Conservation (phyloP, 768 basidiomycete genomes). For the Hirschioporus abietinus region DNA sequence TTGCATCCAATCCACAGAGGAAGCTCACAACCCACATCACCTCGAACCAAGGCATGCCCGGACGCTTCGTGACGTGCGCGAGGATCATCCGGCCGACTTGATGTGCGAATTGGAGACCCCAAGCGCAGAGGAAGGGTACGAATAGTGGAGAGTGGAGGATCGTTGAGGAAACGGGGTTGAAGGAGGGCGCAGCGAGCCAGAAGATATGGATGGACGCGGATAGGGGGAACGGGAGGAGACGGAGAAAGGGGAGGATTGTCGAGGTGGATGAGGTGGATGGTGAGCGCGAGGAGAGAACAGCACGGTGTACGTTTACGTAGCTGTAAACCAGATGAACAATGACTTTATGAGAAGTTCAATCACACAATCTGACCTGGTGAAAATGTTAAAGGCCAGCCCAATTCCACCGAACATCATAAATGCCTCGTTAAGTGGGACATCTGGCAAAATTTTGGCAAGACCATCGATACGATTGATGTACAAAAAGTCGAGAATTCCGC, state of each 20-base stretch:
- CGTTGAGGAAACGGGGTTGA: slow-evolving; percentile 40
- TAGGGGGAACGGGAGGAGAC: slow-evolving; percentile 75
- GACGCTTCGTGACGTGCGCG: slow-evolving; percentile 79
- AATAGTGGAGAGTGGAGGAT: slow-evolving; percentile 75
- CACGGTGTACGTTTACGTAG: slow-evolving; percentile 76
- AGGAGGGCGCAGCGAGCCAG: slow-evolving; percentile 74
- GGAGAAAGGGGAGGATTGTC: slow-evolving; percentile 51
- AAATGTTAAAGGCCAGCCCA: slow-evolving; percentile 75
- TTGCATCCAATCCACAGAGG: slow-evolving; percentile 77
- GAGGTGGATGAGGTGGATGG: slow-evolving; percentile 25
- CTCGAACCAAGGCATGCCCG: slow-evolving; percentile 80
- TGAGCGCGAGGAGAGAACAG: slow-evolving; percentile 37
- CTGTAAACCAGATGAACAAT: slow-evolving; percentile 31
- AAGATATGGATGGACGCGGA: slow-evolving; percentile 66
- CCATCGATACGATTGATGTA: slow-evolving; percentile 40
- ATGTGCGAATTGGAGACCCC: slow-evolving; percentile 90
- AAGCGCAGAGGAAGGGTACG: slow-evolving; percentile 84
- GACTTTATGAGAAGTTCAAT: background rate
- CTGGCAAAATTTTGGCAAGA: slow-evolving; percentile 46
- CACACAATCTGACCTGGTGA: slow-evolving; percentile 45
- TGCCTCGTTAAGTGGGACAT: slow-evolving; percentile 73
- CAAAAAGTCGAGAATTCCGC: slow-evolving; percentile 50
- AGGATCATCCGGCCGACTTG: slow-evolving; percentile 91
- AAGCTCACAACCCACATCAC: slow-evolving; percentile 81
- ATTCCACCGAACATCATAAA: slow-evolving; percentile 81